Evolutionary conservation across 768 basidiomycete genomes (phyloP).

Genomic region (Suillus subaureus): DNA sequence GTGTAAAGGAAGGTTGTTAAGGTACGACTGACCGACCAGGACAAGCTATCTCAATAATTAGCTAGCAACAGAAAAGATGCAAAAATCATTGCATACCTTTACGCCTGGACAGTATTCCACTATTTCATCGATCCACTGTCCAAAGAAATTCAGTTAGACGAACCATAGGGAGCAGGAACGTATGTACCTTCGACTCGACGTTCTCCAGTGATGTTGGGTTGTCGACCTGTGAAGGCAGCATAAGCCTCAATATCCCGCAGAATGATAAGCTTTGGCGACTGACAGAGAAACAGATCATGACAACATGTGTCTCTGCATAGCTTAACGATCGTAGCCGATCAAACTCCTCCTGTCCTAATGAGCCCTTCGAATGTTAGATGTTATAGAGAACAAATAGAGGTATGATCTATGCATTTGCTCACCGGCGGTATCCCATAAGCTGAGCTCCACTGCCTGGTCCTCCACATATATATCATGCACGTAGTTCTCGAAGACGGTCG

Average conservation of each 20-base stretch:
- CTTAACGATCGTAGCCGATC: constrained; percentile 91
- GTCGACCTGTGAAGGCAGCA: constrained; percentile 61
- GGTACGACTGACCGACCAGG: constrained; percentile 72
- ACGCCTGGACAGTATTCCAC: constrained; percentile 93
- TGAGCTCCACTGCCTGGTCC: constrained; percentile 85
- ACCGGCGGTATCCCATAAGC: constrained; percentile 99
- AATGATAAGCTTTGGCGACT: constrained; percentile 22
- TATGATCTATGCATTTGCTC: constrained; percentile 12
- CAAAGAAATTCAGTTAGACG: not conserved
- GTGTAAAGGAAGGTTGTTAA: not conserved
- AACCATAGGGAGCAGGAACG: not conserved
- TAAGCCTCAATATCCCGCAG: not conserved
- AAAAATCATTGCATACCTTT: constrained; percentile 55
- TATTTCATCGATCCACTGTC: constrained; percentile 92
- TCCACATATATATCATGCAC: constrained; percentile 89
- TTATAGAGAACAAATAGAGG: constrained; percentile 17
- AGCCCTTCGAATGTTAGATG: constrained; percentile 35
- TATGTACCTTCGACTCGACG: constrained; percentile 82
- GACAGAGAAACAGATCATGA: constrained; percentile 96
- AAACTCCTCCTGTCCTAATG: constrained; percentile 91
- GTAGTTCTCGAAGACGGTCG: constrained; percentile 97
- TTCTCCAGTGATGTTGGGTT: constrained; percentile 96
- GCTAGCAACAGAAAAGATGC: constrained; percentile 13
- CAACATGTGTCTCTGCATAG: constrained; percentile 95
- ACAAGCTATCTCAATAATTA: constrained; percentile 56